Percentiles rank a stretch among this genome's conserved stretches.
These are phyloP conservation scores for Globisporangium parvum DNA, from an alignment of 352 stramenopile species.

Conservation along the genomic window DNA sequence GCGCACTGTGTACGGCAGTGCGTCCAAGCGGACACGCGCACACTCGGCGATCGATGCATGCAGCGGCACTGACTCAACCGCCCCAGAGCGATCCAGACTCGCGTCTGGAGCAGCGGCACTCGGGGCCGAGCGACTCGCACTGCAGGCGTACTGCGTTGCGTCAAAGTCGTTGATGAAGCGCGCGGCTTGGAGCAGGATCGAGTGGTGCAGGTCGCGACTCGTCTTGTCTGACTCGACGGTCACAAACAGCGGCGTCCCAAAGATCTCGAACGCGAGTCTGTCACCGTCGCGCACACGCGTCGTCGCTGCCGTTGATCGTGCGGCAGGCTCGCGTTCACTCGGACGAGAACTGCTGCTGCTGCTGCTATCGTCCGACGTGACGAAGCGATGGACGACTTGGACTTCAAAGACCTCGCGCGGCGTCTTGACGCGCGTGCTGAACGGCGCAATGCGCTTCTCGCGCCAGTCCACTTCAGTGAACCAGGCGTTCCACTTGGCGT, in stretches of 20 bases:
- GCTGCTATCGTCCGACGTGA: slow-evolving; percentile 9
- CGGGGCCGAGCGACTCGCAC: background rate
- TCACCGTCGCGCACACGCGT: slow-evolving; percentile 10
- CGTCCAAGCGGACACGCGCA: slow-evolving; percentile 1
- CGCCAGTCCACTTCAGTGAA: slow-evolving; percentile 52
- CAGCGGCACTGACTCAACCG: background rate
- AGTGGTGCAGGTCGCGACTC: slow-evolving; percentile 52
- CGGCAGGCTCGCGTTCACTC: background rate
- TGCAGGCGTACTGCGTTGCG: slow-evolving; percentile 3
- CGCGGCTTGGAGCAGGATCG: slow-evolving; percentile 60
- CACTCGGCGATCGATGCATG: slow-evolving; percentile 6
- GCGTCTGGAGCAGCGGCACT: background rate
- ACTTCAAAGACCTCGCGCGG: slow-evolving; percentile 68
- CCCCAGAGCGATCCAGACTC: no score
- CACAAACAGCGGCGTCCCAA: slow-evolving; percentile 68
- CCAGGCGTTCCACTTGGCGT: slow-evolving; percentile 70
- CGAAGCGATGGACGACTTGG: slow-evolving; percentile 61
- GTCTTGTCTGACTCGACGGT: slow-evolving; percentile 66
- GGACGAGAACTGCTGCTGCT: background rate
- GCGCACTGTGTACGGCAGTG: slow-evolving; percentile 43
- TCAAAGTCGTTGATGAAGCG: slow-evolving; percentile 35
- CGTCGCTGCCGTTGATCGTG: background rate
- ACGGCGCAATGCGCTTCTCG: slow-evolving; percentile 36
- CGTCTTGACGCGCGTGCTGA: slow-evolving; percentile 33
- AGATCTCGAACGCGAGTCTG: slow-evolving; percentile 35